Base-by-base conservation (phyloP, 163 green algal genomes). In the Chlorella variabilis region DNA sequence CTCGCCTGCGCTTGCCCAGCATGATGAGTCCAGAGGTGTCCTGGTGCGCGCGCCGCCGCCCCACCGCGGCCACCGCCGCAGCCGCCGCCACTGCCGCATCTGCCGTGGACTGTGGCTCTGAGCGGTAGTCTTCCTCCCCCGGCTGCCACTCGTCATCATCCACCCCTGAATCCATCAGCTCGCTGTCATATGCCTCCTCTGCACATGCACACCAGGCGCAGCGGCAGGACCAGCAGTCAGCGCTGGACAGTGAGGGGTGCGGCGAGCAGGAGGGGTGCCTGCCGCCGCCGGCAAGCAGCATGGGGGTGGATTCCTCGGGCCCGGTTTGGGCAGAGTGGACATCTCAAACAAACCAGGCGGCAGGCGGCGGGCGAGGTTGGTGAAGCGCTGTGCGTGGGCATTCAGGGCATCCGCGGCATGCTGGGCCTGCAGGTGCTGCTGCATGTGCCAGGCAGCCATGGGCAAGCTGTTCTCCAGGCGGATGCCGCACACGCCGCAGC, bases 61-160 rank as follows among this genome's bases (percentile, higher is more conserved):
- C 51, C 45, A 80, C 54, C 45, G 41, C 27, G 29, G 70, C 74
- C 39, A 80, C 39, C n/a, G 76, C 76, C 18, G 59, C 78, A 21
- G 73, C 63, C 4, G 54, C 66, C 8, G 86, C 83, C 8, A 61
- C 38, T 15, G 63, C 84, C 17, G 80, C 86, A 39, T 73, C 59
- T 25, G 83, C 86, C 23, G 45, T 78, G 45, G 71, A 69, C 9
- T 61, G 58, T 29, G 79, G 70, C 69, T 90, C 84, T 17, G 39
- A 62, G 34, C 79, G 67, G 75, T 75, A 82, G 41, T 89, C 71
- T 8, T 70, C 45, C 65, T 68, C 80, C 13, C 34, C 51, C 2
- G 83, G 61, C 61, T 82, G 61, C 83, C 83, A 87, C 33, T 81
- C 83, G 36, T 87, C 83, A 41, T 87, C 83, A 66, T 82, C 83